Evolutionary conservation across 345 rosid genomes (phyloP).

Genomic region (Eucalyptus pauciflora): DNA sequence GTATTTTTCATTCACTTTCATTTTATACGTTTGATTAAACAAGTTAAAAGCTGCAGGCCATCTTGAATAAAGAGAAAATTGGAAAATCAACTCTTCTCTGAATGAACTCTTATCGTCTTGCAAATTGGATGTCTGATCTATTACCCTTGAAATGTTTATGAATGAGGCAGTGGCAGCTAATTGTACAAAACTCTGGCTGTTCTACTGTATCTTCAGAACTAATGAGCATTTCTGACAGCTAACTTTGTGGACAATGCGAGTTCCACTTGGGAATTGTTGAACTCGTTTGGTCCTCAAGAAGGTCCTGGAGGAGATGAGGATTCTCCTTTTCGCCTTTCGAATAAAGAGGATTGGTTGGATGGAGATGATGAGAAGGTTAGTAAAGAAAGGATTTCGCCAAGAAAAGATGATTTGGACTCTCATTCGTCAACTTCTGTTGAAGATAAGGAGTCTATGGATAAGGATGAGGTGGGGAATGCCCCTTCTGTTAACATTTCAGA

Average conservation of each 20-base stretch:
- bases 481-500: neutral
- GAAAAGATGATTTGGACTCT: neutral
- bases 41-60: neutral
- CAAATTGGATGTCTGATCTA: neutral
- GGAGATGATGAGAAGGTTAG: neutral
- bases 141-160: neutral
- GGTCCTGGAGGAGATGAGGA: neutral
- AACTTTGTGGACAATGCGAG: neutral
- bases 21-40: neutral
- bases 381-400: neutral
- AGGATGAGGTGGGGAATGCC: neutral
- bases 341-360: neutral
- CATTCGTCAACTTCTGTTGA: neutral
- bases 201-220: neutral
- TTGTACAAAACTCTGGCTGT: neutral
- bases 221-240: no score
- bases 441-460: neutral
- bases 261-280: slow-evolving; percentile 13
- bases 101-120: neutral
- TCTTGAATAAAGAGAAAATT: neutral
- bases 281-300: slow-evolving; percentile 3
- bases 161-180: neutral
- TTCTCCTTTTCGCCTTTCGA: neutral
- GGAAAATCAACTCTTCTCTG: rapidly evolving
- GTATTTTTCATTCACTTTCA: neutral